Percentiles rank a stretch among this genome's conserved stretches.
phyloP scores from a whole-genome alignment of 805 yeast species.

The Vanderwaltozyma polyspora region DNA sequence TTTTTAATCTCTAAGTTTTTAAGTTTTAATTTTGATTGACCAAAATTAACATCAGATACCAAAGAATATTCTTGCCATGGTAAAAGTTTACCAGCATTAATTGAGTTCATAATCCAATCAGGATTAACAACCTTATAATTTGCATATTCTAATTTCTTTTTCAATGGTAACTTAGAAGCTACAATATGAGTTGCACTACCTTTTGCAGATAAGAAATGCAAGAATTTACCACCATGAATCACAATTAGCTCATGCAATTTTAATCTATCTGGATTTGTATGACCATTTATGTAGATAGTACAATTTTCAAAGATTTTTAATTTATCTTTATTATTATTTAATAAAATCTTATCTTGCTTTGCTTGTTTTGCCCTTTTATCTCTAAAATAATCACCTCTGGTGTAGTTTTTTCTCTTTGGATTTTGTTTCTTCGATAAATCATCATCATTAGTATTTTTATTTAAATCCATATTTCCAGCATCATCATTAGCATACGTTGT shows the following conservation, averaged over 20 bases:
- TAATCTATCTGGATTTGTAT: constrained; percentile 69
- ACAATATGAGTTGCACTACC: constrained; percentile 74
- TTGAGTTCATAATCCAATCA: constrained; percentile 65
- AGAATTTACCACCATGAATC: constrained; percentile 67
- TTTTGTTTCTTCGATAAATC: background rate
- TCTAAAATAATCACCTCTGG: constrained; percentile 16
- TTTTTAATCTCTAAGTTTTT: background rate
- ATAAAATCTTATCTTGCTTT: constrained; percentile 15
- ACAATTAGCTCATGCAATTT: constrained; percentile 63
- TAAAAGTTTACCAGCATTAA: constrained; percentile 35
- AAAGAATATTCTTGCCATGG: constrained; percentile 67
- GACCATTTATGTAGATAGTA: constrained; percentile 74
- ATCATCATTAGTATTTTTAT: background rate
- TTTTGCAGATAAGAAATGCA: constrained; percentile 59
- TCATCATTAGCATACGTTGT: background rate
- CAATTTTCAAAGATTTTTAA: constrained; percentile 51
- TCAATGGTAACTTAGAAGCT: constrained; percentile 68
- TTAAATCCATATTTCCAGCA: background rate
- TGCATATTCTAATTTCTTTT: constrained; percentile 53
- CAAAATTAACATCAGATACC: constrained; percentile 38
- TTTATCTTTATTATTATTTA: constrained; percentile 10
- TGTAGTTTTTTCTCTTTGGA: constrained; percentile 3
- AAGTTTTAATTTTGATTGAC: constrained; percentile 36
- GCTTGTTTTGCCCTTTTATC: constrained; percentile 17
- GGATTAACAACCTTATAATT: constrained; percentile 72